These are phyloP conservation scores for Iris pallida DNA, from an alignment of 116 monocot genomes.

Conservation along the genomic window DNA sequence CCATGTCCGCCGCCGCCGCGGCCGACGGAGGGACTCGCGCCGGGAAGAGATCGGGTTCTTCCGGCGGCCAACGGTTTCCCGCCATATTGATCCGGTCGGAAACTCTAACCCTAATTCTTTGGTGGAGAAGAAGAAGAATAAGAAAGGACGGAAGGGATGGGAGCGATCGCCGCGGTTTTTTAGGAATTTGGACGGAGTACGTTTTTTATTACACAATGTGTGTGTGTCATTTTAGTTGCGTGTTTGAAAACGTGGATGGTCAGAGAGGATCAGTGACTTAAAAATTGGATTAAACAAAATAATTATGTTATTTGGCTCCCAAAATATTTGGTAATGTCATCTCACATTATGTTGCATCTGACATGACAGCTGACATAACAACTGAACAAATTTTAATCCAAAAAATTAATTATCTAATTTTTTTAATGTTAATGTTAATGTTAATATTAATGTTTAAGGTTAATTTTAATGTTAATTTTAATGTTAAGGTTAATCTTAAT, in stretches of 20 bases:
- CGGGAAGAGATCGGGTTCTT: constrained; percentile 34
- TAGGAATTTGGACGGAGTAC: background rate
- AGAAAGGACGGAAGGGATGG: background rate
- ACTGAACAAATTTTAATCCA: no score
- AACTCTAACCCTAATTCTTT: background rate
- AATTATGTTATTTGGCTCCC: no score
- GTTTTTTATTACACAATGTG: background rate
- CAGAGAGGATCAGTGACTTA: background rate
- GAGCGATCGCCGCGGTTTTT: background rate
- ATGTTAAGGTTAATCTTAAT: no score
- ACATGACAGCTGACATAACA: no score
- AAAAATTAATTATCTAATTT: no score
- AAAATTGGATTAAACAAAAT: background rate
- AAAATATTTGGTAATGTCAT: no score
- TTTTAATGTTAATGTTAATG: no score
- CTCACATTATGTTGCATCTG: no score
- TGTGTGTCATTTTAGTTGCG: background rate
- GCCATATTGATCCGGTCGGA: constrained; percentile 18
- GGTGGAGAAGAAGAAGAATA: background rate
- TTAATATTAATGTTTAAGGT: no score
- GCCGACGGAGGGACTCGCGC: constrained; percentile 11
- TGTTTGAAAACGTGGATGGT: background rate
- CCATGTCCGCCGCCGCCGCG: constrained; percentile 25
- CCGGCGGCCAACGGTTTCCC: constrained; percentile 42
- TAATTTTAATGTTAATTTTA: no score